Conservation (phyloP, 371 early-diverging fungal species). For the Mucor indicus region DNA sequence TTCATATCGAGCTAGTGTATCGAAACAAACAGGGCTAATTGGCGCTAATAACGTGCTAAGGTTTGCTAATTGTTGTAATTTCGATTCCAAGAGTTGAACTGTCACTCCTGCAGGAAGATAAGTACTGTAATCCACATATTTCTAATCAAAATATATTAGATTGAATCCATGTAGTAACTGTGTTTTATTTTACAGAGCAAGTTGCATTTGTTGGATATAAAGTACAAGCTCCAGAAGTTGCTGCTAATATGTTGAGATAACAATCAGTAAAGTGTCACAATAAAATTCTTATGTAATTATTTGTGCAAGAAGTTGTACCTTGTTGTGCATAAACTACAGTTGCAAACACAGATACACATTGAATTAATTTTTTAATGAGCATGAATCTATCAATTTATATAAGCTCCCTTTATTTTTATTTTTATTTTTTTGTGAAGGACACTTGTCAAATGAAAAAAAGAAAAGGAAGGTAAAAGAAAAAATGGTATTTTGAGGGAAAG, state of each 20-base stretch:
- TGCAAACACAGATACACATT: too few relatives aligned
- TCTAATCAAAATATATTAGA: too few relatives aligned
- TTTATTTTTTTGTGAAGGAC: too few relatives aligned
- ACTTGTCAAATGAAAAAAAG: background rate
- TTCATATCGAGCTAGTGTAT: slow-evolving; percentile 15
- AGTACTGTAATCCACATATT: slow-evolving; percentile 12
- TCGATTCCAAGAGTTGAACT: slow-evolving; percentile 4
- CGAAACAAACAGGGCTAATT: slow-evolving; percentile 15
- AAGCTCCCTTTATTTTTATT: too few relatives aligned
- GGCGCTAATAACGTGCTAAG: background rate
- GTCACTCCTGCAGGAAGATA: slow-evolving; percentile 8
- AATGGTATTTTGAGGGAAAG: background rate
- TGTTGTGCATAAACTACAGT: too few relatives aligned
- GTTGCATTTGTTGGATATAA: slow-evolving; percentile 16
- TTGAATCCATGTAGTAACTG: too few relatives aligned
- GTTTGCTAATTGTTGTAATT: slow-evolving; percentile 4
- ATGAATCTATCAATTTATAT: too few relatives aligned
- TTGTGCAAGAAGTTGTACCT: too few relatives aligned
- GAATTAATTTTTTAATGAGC: too few relatives aligned
- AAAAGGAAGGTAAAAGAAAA: background rate
- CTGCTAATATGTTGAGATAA: too few relatives aligned
- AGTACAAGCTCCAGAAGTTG: slow-evolving; percentile 10
- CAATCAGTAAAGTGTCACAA: too few relatives aligned
- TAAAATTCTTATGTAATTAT: too few relatives aligned
- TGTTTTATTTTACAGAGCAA: slow-evolving; percentile 17